Conservation (phyloP, 352 stramenopile species). For the Phytophthora rubi region DNA sequence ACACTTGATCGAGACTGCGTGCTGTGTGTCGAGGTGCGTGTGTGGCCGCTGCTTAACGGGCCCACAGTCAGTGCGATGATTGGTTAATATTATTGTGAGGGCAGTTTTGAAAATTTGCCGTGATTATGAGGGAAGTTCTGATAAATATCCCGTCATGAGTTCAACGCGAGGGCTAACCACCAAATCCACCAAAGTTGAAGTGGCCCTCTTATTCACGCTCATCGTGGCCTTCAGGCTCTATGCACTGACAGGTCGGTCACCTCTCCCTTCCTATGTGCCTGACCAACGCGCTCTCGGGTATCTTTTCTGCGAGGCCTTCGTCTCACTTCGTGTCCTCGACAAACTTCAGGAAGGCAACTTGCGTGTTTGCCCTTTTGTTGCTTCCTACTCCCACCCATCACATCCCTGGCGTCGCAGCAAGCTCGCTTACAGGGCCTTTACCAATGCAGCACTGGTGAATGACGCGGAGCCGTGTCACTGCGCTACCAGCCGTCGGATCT, state of each 20-base stretch:
- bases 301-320: constrained; percentile 27
- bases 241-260: constrained; percentile 38
- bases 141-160: constrained; percentile 20
- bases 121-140: too few relatives aligned
- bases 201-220: constrained; percentile 23
- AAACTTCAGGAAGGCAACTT: constrained; percentile 24
- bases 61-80: too few relatives aligned
- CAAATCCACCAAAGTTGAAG: constrained; percentile 22
- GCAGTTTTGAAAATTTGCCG: too few relatives aligned
- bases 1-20: too few relatives aligned
- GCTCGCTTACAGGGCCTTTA: constrained; percentile 26
- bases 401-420: constrained; percentile 27
- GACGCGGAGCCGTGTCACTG: constrained; percentile 23
- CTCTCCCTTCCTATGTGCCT: constrained; percentile 18
- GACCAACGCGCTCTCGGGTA: constrained; percentile 19
- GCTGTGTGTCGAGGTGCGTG: too few relatives aligned
- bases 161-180: not conserved
- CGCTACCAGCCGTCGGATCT: constrained; percentile 39
- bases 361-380: constrained; percentile 28
- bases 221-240: constrained; percentile 18
- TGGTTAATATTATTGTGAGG: too few relatives aligned
- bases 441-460: constrained; percentile 10
- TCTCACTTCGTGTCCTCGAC: constrained; percentile 23
- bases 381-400: constrained; percentile 26
- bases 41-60: too few relatives aligned